Evolutionary conservation across 1,284 basidiomycete genomes (phyloP).

Genomic region (Marasmius sp.): DNA sequence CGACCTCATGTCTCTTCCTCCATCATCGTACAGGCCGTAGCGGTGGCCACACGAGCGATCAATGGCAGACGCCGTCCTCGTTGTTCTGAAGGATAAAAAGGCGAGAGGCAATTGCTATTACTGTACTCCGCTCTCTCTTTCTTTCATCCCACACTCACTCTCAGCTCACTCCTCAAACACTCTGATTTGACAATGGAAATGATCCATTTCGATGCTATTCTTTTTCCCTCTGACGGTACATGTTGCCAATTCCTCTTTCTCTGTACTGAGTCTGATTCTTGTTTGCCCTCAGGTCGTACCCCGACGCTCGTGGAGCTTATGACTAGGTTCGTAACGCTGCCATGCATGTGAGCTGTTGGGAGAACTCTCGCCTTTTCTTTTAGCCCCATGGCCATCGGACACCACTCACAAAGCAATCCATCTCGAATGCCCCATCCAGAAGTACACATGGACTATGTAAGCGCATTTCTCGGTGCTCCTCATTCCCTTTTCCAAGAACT

Average conservation of each 20-base stretch:
- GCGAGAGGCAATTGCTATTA: neutral
- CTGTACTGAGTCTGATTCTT: neutral
- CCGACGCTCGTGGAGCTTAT: conserved; percentile 69
- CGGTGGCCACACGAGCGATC: neutral
- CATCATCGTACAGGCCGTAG: neutral
- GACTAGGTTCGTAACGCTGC: conserved; percentile 42
- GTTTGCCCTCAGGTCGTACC: conserved; percentile 42
- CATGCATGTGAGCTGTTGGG: neutral
- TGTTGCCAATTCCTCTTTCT: neutral
- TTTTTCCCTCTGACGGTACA: conserved; percentile 61
- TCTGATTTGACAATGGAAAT: conserved; percentile 6
- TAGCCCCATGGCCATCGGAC: conserved; percentile 49
- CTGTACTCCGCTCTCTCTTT: neutral
- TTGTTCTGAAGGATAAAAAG: neutral
- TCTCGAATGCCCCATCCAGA: conserved; percentile 76
- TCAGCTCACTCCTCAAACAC: neutral
- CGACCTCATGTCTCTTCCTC: neutral
- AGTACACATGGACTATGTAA: conserved; percentile 76
- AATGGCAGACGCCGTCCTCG: neutral
- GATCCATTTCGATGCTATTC: conserved; percentile 56
- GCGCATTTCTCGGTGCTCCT: conserved; percentile 16
- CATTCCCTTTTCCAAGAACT: conserved; percentile 6
- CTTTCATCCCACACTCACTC: neutral
- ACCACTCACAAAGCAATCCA: conserved; percentile 35
- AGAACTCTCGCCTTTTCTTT: neutral